Conservation (phyloP, 192 early-diverging fungal genomes). For the Glomus cerebriforme region DNA sequence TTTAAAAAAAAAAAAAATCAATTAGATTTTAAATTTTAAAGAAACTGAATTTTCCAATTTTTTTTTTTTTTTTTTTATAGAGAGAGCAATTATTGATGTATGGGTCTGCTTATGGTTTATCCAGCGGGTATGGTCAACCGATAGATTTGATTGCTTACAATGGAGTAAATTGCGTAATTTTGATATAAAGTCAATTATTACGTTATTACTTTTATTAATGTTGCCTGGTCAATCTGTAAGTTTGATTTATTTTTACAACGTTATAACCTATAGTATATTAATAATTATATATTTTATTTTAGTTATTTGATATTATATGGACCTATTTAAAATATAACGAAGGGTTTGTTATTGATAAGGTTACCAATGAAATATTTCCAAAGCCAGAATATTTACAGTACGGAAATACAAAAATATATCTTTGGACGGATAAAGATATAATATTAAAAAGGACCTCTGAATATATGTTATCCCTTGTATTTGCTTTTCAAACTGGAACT, state of each 20-base stretch:
- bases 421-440: neutral
- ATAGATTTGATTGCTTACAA: neutral
- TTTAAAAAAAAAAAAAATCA: too few relatives aligned
- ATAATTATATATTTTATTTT: neutral
- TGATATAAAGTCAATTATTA: constrained; percentile 22
- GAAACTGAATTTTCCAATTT: too few relatives aligned
- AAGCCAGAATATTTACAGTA: neutral
- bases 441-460: neutral
- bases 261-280: neutral
- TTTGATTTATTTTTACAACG: neutral
- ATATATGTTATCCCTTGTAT: neutral
- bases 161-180: neutral
- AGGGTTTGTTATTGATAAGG: neutral
- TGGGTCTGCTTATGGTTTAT: constrained; percentile 23
- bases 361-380: neutral
- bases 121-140: constrained; percentile 5
- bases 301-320: neutral
- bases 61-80: neutral
- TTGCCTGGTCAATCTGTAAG: constrained; percentile 4
- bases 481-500: constrained; percentile 7
- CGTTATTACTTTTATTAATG: neutral
- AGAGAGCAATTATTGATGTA: neutral
- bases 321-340: neutral
- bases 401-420: neutral
- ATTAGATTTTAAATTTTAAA: too few relatives aligned